Evolutionary conservation across 1,139 yeast species (phyloP).

Genomic region (Tardiomyces depauwii): DNA sequence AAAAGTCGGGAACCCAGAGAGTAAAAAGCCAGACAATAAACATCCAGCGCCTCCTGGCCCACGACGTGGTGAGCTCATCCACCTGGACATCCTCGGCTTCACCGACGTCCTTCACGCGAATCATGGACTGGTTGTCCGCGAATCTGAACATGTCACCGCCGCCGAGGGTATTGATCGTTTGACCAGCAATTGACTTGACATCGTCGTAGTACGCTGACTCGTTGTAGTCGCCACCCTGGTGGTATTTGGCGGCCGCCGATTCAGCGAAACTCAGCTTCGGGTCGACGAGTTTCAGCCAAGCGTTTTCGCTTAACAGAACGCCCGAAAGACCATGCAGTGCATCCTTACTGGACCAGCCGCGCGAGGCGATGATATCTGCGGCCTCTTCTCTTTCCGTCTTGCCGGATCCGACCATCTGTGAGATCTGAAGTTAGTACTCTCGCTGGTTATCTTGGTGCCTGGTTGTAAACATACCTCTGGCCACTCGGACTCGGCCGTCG

Average conservation of each 20-base stretch:
- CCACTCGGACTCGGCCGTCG: background rate
- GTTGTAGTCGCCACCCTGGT: conserved; percentile 14
- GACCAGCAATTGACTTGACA: conserved; percentile 22
- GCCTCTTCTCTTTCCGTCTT: conserved; percentile 27
- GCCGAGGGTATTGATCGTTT: conserved; percentile 7
- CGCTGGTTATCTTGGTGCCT: background rate
- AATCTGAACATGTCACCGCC: conserved; percentile 30
- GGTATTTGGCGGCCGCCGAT: conserved; percentile 15
- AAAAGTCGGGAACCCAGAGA: conserved; percentile 30
- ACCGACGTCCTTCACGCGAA: conserved; percentile 22
- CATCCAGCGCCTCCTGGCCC: conserved; percentile 26
- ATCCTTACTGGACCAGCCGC: conserved; percentile 29
- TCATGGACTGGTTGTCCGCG: conserved; percentile 19
- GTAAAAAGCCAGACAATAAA: conserved; percentile 27
- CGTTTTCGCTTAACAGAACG: conserved; percentile 29
- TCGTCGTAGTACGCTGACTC: conserved; percentile 23
- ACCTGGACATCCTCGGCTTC: conserved; percentile 26
- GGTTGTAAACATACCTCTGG: background rate
- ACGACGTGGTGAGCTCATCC: conserved; percentile 17
- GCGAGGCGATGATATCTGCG: conserved; percentile 17
- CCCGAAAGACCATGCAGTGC: conserved; percentile 31
- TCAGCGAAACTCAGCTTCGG: conserved; percentile 25
- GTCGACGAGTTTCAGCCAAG: conserved; percentile 31
- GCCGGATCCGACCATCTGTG: conserved; percentile 7
- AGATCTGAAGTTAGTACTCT: conserved; percentile 7